phyloP scores from a whole-genome alignment of 345 rosid species.

The Garcia nutans region DNA sequence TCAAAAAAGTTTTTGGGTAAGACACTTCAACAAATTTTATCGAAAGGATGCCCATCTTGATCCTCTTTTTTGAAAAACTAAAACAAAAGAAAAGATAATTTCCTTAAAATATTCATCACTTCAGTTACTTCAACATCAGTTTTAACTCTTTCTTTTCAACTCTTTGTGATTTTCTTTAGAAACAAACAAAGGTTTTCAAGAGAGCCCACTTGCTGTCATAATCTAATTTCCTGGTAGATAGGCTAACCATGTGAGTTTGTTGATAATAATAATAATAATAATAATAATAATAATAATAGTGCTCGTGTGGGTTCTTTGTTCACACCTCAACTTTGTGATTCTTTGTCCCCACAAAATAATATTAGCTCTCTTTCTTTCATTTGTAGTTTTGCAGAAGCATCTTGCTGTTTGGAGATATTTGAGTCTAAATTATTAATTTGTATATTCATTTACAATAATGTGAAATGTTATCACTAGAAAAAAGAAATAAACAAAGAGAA shows the following conservation, averaged over 20 bases:
- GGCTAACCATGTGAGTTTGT: constrained; percentile 10
- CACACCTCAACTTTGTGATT: constrained; percentile 4
- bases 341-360: constrained; percentile 28
- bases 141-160: neutral
- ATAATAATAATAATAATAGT: neutral
- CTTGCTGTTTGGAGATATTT: constrained; percentile 18
- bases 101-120: neutral
- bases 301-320: constrained; percentile 20
- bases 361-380: constrained; percentile 10
- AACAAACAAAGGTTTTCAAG: too few species aligned
- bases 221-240: too few species aligned
- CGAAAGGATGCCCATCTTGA: constrained; percentile 38
- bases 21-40: constrained; percentile 30
- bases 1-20: constrained; percentile 21
- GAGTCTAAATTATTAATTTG: neutral
- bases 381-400: constrained; percentile 36
- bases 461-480: constrained; percentile 4
- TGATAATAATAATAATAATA: neutral
- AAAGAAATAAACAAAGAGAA: constrained; percentile 6
- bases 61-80: constrained; percentile 14
- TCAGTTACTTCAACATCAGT: too few species aligned
- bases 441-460: neutral
- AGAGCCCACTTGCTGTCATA: too few species aligned
- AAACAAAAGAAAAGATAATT: neutral
- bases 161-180: neutral